Evolutionary conservation across 495 filamentous ascomycete genomes (phyloP).

Genomic region (Penicillium steckii): DNA sequence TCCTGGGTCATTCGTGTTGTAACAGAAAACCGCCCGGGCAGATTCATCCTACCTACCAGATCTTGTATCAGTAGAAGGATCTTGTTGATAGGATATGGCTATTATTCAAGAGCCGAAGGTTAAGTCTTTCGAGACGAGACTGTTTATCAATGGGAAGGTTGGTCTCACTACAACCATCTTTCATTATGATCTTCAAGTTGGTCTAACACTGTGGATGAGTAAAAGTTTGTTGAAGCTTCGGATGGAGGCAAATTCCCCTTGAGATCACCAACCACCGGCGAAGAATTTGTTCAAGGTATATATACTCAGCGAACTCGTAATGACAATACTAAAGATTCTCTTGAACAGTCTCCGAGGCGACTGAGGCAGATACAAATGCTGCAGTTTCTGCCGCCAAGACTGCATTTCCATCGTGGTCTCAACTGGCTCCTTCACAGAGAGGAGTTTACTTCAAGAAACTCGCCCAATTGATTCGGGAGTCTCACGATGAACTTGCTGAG

Average conservation of each 20-base stretch:
- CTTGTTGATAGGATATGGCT: no score
- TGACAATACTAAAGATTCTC: not conserved
- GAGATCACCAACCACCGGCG: constrained; percentile 12
- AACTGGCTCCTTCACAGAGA: constrained; percentile 38
- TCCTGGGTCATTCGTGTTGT: no score
- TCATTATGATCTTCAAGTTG: no score
- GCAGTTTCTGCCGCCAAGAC: constrained; percentile 59
- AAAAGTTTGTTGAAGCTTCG: constrained; percentile 24
- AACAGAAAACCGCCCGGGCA: no score
- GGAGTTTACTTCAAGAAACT: constrained; percentile 51
- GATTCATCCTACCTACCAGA: no score
- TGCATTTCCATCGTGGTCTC: constrained; percentile 59
- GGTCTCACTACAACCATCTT: no score
- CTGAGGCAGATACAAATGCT: constrained; percentile 50
- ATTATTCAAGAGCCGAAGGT: constrained; percentile 7
- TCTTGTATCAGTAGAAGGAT: no score
- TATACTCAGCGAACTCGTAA: not conserved
- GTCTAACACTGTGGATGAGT: no score
- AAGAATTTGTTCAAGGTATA: constrained; percentile 16
- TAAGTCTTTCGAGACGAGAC: constrained; percentile 19
- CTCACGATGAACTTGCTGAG: constrained; percentile 46
- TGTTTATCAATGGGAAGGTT: constrained; percentile 22
- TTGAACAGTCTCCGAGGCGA: constrained; percentile 41
- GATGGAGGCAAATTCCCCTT: constrained; percentile 18
- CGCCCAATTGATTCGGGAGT: constrained; percentile 45